Percentiles rank a stretch among this genome's conserved stretches.
phyloP scores from a whole-genome alignment of 257 asterid species.

The Vinca minor region DNA sequence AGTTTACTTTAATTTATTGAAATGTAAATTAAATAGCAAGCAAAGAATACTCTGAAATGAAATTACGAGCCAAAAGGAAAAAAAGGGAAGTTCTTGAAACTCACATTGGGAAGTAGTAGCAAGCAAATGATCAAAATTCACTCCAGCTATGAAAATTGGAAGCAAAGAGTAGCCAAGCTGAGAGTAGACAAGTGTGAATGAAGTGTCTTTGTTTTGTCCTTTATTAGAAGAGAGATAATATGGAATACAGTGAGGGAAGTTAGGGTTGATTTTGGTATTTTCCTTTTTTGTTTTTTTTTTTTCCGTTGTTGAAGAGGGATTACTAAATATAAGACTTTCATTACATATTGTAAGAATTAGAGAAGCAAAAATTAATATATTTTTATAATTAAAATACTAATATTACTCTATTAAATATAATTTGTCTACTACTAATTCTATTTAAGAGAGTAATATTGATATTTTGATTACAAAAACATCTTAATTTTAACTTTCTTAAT shows the following conservation, averaged over 20 bases:
- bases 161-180: background rate
- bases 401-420: too few species aligned
- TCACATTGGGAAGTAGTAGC: conserved; percentile 22
- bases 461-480: too few species aligned
- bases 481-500: too few species aligned
- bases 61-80: conserved; percentile 9
- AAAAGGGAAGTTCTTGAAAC: conserved; percentile 32
- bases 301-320: too few species aligned
- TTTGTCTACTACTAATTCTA: too few species aligned
- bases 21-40: conserved; percentile 13
- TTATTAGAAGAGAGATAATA: background rate
- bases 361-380: too few species aligned
- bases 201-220: background rate
- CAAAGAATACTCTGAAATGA: conserved; percentile 13
- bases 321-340: too few species aligned
- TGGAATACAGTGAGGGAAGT: conserved; percentile 17
- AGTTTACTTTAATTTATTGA: background rate
- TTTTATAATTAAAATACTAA: too few species aligned
- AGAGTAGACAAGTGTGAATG: background rate
- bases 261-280: conserved; percentile 12
- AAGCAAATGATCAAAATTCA: too few species aligned
- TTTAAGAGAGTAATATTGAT: too few species aligned
- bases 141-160: background rate
- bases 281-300: background rate
- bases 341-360: too few species aligned